A percentile compares a stretch with the other conserved stretches of the same genome.
Evolutionary conservation across 2,329 filamentous ascomycete species (phyloP).

Genomic region (Talaromyces albobiverticillius): DNA sequence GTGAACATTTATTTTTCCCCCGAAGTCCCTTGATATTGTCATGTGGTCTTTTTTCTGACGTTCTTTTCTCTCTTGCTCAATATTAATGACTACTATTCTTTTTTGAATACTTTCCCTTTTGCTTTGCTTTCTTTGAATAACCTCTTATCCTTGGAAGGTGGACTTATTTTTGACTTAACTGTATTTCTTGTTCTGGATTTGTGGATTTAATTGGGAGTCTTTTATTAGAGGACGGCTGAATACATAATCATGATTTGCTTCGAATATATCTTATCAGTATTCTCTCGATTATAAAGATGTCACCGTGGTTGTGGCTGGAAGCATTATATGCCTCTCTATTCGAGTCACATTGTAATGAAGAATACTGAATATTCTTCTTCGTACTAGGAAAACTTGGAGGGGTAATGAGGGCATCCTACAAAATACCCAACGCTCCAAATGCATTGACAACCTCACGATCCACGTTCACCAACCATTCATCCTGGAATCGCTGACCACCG

Average conservation of each 20-base stretch:
- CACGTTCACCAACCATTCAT: constrained; percentile 43
- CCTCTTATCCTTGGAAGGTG: not conserved
- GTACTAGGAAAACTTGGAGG: no score
- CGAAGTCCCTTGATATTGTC: not conserved
- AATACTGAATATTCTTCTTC: no score
- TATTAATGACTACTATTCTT: not conserved
- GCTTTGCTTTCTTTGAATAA: not conserved
- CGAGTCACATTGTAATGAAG: no score
- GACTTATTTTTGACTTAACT: not conserved
- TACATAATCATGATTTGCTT: no score
- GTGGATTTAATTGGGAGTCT: not conserved
- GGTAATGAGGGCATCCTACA: constrained; percentile 19
- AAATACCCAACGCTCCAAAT: constrained; percentile 37
- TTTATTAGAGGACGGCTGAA: no score
- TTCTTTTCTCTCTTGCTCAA: not conserved
- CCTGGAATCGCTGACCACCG: constrained; percentile 40
- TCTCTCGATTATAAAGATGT: no score
- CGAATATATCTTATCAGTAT: no score
- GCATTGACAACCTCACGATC: constrained; percentile 40
- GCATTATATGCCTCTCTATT: no score
- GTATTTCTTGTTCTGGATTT: not conserved
- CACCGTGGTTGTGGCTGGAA: no score
- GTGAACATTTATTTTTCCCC: not conserved
- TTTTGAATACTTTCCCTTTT: not conserved
- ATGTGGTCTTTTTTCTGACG: not conserved